Evolutionary conservation across 805 yeast species (phyloP), one percentile per base, ranked within the genome.

Genomic region (Ogataea nakhonphanomensis): DNA sequence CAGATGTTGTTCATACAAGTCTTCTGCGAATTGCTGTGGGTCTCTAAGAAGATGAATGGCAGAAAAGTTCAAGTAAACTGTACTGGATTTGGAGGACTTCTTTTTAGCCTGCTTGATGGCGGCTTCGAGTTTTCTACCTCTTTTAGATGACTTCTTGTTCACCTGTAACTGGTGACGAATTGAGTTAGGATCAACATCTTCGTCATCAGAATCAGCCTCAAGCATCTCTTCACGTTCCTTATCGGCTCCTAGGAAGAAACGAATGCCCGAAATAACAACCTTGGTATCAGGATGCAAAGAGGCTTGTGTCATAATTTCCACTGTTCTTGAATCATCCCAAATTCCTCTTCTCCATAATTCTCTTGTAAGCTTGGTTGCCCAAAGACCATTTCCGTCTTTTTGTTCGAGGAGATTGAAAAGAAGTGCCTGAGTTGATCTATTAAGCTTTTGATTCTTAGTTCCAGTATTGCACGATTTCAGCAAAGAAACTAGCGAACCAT

Each of bases 341-440:
- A 93, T 85, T 57, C 95, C 95, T 59, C 98, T 76, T 69, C 96
- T 78, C 99, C 99, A 93, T 37, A 93, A 69, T 62, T 93, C 98
- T 59, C 98, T 77, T 5, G 97, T 89, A 42, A 93, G 68, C 56
- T 88, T 90, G 3, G 97, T 86, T 7, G 98, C 97, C 97, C 98
- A 93, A 17, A 93, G 67, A 26, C 97, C 96, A 31, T 71, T 57
- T 29, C 87, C 74, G 50, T 80, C 85, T 44, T 84, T 79, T 60
- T 85, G 81, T 49, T 88, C 96, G 32, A 93, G 68, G 48, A 91
- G 69, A 53, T 86, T 87, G 71, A 93, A 91, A 37, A 95, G 74
- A 35, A 93, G 65, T 0, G 98, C 96, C 64, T 93, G 99, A 1
- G 96, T 86, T 9, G 89, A 79, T 58, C 85, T 75, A 62, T 93